Evolutionary conservation across 371 early-diverging fungal genomes (phyloP).

Genomic region (Syncephalis fuscata): DNA sequence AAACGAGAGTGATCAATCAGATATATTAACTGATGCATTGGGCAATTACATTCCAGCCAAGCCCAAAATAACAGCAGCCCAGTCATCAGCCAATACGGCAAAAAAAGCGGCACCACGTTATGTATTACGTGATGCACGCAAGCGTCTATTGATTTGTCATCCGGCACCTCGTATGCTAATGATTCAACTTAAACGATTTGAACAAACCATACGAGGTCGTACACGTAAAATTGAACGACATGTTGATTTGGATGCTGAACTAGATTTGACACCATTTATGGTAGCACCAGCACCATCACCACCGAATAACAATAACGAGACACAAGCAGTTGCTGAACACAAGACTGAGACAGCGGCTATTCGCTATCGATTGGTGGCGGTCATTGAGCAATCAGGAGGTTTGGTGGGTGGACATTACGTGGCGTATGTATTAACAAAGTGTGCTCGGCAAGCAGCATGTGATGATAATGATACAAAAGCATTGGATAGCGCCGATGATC

Average conservation of each 20-base stretch:
- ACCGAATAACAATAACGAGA: conserved; percentile 6
- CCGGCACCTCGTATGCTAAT: conserved; percentile 26
- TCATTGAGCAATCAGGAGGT: conserved; percentile 61
- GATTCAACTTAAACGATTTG: conserved; percentile 41
- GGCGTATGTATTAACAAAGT: conserved; percentile 27
- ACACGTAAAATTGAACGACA: conserved; percentile 18
- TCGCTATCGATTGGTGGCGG: conserved; percentile 54
- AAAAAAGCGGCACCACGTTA: neutral
- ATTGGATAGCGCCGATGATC: neutral
- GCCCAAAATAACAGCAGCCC: neutral
- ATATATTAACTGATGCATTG: neutral
- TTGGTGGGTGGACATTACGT: conserved; percentile 62
- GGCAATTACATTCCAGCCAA: neutral
- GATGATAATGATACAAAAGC: neutral
- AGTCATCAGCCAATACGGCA: neutral
- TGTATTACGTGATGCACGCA: conserved; percentile 12
- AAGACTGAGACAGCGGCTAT: conserved; percentile 2
- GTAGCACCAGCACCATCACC: too few relatives aligned
- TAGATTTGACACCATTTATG: conserved; percentile 31
- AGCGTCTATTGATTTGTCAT: conserved; percentile 13
- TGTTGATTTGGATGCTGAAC: conserved; percentile 22
- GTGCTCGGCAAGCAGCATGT: neutral
- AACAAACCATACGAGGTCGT: conserved; percentile 15
- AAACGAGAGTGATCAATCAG: neutral
- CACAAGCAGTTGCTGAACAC: conserved; percentile 2